Conservation (phyloP, 352 stramenopile genomes). For the Phytophthora europaea region DNA sequence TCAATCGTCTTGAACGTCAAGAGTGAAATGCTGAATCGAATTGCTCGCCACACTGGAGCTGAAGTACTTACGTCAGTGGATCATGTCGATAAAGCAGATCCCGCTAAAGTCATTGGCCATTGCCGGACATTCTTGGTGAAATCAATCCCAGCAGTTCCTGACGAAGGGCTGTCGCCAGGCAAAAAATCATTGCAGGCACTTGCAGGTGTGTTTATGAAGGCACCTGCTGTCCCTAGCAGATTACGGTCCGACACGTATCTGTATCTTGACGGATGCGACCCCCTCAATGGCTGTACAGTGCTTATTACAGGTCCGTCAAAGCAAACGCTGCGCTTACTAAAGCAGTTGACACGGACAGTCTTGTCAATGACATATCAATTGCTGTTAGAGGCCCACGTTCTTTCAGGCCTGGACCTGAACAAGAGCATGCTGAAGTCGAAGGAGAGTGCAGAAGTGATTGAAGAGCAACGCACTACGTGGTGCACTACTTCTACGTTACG, state of each 20-base stretch:
- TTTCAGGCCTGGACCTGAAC: constrained; percentile 90
- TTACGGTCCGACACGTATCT: constrained; percentile 90
- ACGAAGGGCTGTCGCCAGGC: constrained; percentile 41
- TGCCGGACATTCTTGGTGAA: constrained; percentile 81
- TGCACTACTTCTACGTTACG: constrained; percentile 82
- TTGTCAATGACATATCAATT: constrained; percentile 97
- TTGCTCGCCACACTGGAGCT: constrained; percentile 94
- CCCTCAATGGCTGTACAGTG: constrained; percentile 95
- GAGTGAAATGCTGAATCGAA: constrained; percentile 90
- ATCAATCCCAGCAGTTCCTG: constrained; percentile 55
- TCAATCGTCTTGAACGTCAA: constrained; percentile 97
- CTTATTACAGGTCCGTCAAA: constrained; percentile 93
- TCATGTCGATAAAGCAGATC: constrained; percentile 82
- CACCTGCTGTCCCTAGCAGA: constrained; percentile 34
- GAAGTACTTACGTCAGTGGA: constrained; percentile 94
- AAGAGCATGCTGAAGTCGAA: constrained; percentile 35
- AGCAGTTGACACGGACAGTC: constrained; percentile 91
- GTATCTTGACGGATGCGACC: constrained; percentile 96
- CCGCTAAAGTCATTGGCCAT: constrained; percentile 63
- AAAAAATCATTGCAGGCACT: constrained; percentile 45
- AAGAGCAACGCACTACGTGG: constrained; percentile 61
- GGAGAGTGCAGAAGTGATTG: constrained; percentile 22
- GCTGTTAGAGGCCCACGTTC: constrained; percentile 95
- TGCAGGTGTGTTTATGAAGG: constrained; percentile 40
- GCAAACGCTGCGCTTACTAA: constrained; percentile 92